A percentile compares a stretch with the other conserved stretches of the same genome.
These are phyloP conservation scores for Chlamydomonas sp. DNA, from an alignment of 139 green algal species.

Conservation along the genomic window DNA sequence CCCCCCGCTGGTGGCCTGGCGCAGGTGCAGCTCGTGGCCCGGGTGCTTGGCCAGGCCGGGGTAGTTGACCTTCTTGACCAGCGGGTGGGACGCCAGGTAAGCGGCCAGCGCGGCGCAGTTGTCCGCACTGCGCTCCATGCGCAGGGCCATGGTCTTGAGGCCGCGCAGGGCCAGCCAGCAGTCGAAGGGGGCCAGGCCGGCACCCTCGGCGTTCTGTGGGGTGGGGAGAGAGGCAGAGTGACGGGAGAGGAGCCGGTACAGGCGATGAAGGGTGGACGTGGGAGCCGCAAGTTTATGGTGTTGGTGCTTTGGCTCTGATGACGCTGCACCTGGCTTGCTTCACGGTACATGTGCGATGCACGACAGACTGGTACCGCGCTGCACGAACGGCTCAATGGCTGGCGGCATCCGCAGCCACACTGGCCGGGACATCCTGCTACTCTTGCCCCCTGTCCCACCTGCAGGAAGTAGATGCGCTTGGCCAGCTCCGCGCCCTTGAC, in stretches of 20 bases:
- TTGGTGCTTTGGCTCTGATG: no score
- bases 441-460: constrained; percentile 51
- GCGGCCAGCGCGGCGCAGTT: constrained; percentile 80
- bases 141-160: constrained; percentile 97
- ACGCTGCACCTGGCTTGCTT: no score
- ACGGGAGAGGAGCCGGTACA: background rate
- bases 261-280: background rate
- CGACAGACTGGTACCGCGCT: no score
- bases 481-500: constrained; percentile 86
- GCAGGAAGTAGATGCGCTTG: constrained; percentile 88
- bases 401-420: background rate
- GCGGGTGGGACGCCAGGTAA: constrained; percentile 87
- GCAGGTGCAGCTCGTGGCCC: constrained; percentile 67
- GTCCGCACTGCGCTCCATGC: constrained; percentile 81
- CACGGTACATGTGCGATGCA: no score
- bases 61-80: constrained; percentile 92
- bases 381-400: no score
- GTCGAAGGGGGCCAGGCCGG: constrained; percentile 91
- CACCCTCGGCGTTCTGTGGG: constrained; percentile 90
- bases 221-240: background rate
- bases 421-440: background rate
- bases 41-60: constrained; percentile 72
- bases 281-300: background rate
- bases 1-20: constrained; percentile 75
- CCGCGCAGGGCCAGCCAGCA: constrained; percentile 96